Base-by-base conservation (phyloP, 2,329 filamentous ascomycete genomes). In the Eutypa lata region DNA sequence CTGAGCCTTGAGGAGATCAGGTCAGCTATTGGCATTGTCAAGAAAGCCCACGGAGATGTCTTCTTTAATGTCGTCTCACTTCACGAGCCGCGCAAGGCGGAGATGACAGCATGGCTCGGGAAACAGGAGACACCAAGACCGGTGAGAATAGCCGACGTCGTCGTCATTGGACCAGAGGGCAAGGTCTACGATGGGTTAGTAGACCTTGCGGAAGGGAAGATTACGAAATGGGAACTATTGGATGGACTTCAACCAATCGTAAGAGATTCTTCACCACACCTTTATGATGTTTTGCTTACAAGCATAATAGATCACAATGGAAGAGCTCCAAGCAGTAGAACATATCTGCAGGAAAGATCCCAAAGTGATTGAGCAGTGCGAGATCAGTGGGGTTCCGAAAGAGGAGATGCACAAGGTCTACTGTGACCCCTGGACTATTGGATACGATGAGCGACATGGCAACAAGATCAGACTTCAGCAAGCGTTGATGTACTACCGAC, bases 351-450 rank as follows among this genome's bases (percentile, higher is more conserved):
- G 91, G 59, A 86, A 84, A 62, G 90, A 96, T 66, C 83, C 89
- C 14, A 89, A 88, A 63, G 91, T 96, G 55, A 94, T 96, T 60
- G 90, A 96, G 71, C 91, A 96, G 71, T 97, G 92, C 65, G 82
- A 81, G 7, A 81, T 96, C 54, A 82, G 91, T 54, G 92, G 92
- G 1, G 90, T 97, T 55, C 83, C 90, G 13, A 80, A 79, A 52
- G 80, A 89, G 60, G 89, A 96, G 55, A 96, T 97, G 92, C 77
- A 94, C 77, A 96, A 96, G 73, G 90, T 97, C 47, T 96, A 95
- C 76, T 96, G 91, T 71, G 92, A 97, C 68, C 91, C 90, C 11
- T 97, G 92, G 92, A 96, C 92, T 1, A 96, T 97, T 70, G 92
- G 92, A 47, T 96, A 91, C 67, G 92, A 97, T 63, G 90, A 95